phyloP scores from a whole-genome alignment of 441 rosid species.

The Syzygium malaccense region DNA sequence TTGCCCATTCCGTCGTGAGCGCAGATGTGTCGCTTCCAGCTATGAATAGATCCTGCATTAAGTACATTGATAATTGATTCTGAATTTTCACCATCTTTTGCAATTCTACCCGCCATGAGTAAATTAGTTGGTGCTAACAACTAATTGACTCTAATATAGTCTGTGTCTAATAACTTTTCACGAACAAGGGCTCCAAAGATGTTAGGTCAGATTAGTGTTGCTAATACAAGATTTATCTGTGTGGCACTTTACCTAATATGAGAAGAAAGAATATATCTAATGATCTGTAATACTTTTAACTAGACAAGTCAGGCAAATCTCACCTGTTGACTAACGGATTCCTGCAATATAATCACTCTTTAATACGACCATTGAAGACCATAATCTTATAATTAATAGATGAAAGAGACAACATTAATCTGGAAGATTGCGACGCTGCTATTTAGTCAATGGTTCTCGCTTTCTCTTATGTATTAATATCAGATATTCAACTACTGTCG shows the following conservation, averaged over 20 bases:
- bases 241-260: background rate
- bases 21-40: background rate
- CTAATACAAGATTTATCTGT: background rate
- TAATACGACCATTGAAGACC: background rate
- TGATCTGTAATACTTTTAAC: background rate
- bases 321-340: background rate
- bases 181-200: background rate
- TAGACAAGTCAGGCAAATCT: background rate
- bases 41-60: background rate
- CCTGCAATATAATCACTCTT: background rate
- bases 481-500: background rate
- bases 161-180: background rate
- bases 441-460: background rate
- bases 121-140: background rate
- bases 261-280: background rate
- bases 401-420: background rate
- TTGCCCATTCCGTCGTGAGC: background rate
- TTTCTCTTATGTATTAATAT: background rate
- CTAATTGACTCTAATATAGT: background rate
- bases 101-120: background rate
- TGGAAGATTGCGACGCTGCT: background rate
- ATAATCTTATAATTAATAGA: background rate
- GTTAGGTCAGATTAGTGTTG: background rate
- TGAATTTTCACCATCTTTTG: fast-evolving
- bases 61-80: background rate